Evolutionary conservation across 2,329 filamentous ascomycete species (phyloP).

Genomic region (Thyridium curvatum): DNA sequence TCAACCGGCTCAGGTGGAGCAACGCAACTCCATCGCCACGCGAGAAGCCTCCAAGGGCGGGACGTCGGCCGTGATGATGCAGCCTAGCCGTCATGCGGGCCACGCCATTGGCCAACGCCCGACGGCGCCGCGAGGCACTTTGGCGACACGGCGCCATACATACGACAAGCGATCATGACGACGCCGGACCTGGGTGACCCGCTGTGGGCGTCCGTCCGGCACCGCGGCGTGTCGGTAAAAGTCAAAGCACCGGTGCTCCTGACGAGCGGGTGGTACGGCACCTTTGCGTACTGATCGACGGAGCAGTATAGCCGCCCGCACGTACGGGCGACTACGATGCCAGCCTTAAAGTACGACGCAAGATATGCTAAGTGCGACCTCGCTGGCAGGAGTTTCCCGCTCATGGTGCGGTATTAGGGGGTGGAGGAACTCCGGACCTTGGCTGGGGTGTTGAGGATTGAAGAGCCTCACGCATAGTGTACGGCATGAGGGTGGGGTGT

Average conservation of each 20-base stretch:
- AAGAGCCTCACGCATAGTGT: background rate
- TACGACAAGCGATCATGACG: background rate
- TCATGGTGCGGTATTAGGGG: slow-evolving; percentile 10
- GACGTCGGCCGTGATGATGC: background rate
- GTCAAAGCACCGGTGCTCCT: slow-evolving; percentile 1
- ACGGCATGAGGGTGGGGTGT: background rate
- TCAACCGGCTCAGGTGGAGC: slow-evolving; percentile 2
- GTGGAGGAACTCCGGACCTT: slow-evolving; percentile 8
- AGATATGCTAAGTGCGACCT: slow-evolving; percentile 10
- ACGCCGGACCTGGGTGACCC: background rate
- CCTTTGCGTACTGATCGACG: slow-evolving; percentile 1
- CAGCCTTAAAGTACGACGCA: slow-evolving; percentile 7
- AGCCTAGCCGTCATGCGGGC: background rate
- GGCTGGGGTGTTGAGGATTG: background rate
- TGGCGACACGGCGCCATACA: background rate
- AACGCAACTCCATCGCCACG: background rate
- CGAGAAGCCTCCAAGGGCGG: slow-evolving; percentile 1
- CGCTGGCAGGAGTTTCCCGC: slow-evolving; percentile 14
- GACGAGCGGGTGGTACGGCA: slow-evolving; percentile 3
- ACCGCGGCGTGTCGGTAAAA: background rate
- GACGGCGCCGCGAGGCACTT: slow-evolving; percentile 1
- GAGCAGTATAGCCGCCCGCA: slow-evolving; percentile 1
- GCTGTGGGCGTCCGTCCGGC: background rate
- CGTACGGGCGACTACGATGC: background rate
- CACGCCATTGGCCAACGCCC: background rate